Evolutionary conservation across 2,329 filamentous ascomycete species (phyloP).

Genomic region (Ceratocystis cacaofunesta): DNA sequence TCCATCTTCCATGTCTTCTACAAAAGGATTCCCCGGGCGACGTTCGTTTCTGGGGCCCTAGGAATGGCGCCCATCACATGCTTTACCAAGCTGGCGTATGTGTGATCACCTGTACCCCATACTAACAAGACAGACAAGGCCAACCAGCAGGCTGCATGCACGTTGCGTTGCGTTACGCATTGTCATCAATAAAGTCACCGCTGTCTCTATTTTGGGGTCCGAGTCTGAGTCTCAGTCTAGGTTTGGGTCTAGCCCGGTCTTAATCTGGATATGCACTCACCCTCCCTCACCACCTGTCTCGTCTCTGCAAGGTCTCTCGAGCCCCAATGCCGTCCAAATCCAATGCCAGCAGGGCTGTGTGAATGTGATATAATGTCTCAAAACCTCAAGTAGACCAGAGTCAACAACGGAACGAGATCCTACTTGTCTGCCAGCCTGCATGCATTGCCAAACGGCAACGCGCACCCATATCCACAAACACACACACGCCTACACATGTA

Average conservation of each 20-base stretch:
- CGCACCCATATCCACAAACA: neutral
- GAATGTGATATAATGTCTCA: neutral
- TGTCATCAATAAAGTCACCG: neutral
- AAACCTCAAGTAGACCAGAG: neutral
- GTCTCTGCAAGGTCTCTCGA: neutral
- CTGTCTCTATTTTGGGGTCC: neutral
- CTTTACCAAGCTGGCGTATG: neutral
- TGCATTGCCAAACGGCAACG: neutral
- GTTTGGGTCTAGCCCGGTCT: too few species aligned
- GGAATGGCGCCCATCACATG: too few species aligned
- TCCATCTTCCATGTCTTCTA: neutral
- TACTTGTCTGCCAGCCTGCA: neutral
- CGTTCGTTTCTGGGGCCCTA: too few species aligned
- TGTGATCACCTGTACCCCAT: conserved; percentile 4
- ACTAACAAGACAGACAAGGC: neutral
- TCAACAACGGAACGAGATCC: neutral
- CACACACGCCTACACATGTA: neutral
- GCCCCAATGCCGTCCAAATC: neutral
- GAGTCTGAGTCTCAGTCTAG: too few species aligned
- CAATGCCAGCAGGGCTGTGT: neutral
- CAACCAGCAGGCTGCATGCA: neutral
- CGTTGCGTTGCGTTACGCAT: neutral
- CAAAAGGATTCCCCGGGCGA: neutral
- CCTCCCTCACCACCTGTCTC: too few species aligned
- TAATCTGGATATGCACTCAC: too few species aligned